Evolutionary conservation across 1,284 basidiomycete genomes (phyloP), one percentile per base, ranked within the genome.

Genomic region (Leccinum fuscescens): DNA sequence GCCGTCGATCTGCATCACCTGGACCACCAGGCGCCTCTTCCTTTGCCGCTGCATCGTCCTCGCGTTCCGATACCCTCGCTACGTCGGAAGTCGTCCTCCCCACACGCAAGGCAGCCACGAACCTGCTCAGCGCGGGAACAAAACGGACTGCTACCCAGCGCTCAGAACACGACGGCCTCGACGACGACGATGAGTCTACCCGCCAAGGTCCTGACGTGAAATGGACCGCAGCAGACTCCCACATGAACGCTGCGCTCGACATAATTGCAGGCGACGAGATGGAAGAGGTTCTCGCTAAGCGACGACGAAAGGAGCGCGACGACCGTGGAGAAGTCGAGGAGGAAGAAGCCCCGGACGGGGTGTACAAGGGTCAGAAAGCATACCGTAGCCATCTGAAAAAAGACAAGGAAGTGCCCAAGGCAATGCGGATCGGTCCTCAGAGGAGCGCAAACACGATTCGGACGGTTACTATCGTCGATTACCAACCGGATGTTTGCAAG

Each of bases 401-500:
- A 76, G 89, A 82, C 70, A 83, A 88, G 66, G 91, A 92, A 67
- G 76, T 92, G 12, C 93, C 93, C 22, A 93, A 92, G 73, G 90
- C 94, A 51, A 93, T 96, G 90, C 85, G 92, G 53, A 85, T 93
- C 6, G 94, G 93, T 1, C 94, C 94, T 49, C 92, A 95, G 71
- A 78, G 90, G 61, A 89, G 82, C 50, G 85, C 86, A 7, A 90
- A 80, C 69, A 98, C 96, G 61, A 96, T 99, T 66, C 85, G 94
- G 59, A 96, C 93, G 2, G 95, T 98, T 57, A 98, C 96, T 1
- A 88, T 98, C 59, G 85, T 94, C 55, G 97, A 99, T 79, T 99
- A 98, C 77, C 97, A 99, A 77, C 96, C 97, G 3, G 96, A 98
- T 71, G 93, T 98, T 20, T 99, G 97, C 78, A 99, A 99, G 76